These are phyloP conservation scores for Fusarium caatingaense DNA, from an alignment of 2,329 filamentous ascomycete species.

Conservation along the genomic window DNA sequence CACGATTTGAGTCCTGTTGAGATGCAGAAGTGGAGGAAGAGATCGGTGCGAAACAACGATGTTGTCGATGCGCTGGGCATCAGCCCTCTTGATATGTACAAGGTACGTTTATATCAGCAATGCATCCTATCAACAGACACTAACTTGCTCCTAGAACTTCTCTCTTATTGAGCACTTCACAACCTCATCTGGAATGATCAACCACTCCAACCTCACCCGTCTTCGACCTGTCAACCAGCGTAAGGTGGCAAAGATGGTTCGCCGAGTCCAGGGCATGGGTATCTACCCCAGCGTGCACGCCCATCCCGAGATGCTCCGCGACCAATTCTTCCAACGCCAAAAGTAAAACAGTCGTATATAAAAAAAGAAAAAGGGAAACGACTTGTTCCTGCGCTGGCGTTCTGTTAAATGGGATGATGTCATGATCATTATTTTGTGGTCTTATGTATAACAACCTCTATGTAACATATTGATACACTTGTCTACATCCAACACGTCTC, in stretches of 20 bases:
- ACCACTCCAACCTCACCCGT: slow-evolving; percentile 78
- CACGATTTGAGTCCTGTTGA: slow-evolving; percentile 84
- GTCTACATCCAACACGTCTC: slow-evolving; percentile 42
- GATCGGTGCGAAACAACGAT: slow-evolving; percentile 70
- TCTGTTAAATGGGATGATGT: slow-evolving; percentile 36
- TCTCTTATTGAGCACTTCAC: slow-evolving; percentile 91
- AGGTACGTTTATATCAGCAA: slow-evolving; percentile 64
- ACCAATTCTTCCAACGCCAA: slow-evolving; percentile 49
- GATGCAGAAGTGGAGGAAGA: slow-evolving; percentile 81
- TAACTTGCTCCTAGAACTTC: slow-evolving; percentile 76
- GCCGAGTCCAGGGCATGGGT: slow-evolving; percentile 88
- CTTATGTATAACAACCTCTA: slow-evolving; percentile 52
- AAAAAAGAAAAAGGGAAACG: neutral
- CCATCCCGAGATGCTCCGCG: slow-evolving; percentile 82
- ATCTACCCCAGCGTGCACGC: slow-evolving; percentile 91
- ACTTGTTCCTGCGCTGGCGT: slow-evolving; percentile 21
- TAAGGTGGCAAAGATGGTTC: slow-evolving; percentile 91
- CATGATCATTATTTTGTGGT: slow-evolving; percentile 45
- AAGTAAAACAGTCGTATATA: slow-evolving; percentile 21
- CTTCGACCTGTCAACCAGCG: slow-evolving; percentile 91
- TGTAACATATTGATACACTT: slow-evolving; percentile 52
- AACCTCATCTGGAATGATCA: slow-evolving; percentile 86
- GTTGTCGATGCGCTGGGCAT: slow-evolving; percentile 83
- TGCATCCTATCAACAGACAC: neutral
- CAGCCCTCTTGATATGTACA: slow-evolving; percentile 86